A percentile compares a stretch with the other conserved stretches of the same genome.
Conservation (phyloP, 2,329 filamentous ascomycete species). For the Daldinia eschscholtzii region DNA sequence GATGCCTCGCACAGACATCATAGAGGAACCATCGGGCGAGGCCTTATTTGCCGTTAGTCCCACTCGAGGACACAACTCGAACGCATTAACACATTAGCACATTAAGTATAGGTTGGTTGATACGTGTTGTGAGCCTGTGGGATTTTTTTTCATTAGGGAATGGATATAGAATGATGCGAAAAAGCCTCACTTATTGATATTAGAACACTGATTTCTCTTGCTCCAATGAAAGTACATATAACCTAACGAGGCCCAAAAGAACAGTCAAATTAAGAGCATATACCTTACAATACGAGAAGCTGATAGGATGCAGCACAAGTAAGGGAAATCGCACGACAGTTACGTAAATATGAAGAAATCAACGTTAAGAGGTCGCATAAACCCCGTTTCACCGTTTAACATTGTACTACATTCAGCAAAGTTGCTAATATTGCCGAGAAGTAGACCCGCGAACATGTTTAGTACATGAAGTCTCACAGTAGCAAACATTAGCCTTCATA, state of each 20-base stretch:
- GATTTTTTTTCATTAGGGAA: slow-evolving; percentile 9
- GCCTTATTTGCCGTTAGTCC: slow-evolving; percentile 41
- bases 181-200: neutral
- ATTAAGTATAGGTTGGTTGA: slow-evolving; percentile 40
- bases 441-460: slow-evolving; percentile 43
- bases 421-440: neutral
- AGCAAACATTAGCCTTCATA: slow-evolving; percentile 58
- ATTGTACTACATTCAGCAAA: neutral
- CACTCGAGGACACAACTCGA: slow-evolving; percentile 33
- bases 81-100: slow-evolving; percentile 13
- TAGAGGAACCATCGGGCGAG: slow-evolving; percentile 47
- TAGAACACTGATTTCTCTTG: neutral
- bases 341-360: neutral
- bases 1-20: slow-evolving; percentile 47
- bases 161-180: neutral
- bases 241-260: neutral
- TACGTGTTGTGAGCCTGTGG: slow-evolving; percentile 48
- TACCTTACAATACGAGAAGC: neutral
- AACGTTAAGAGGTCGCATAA: neutral
- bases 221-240: neutral
- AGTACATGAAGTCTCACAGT: slow-evolving; percentile 58
- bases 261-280: neutral
- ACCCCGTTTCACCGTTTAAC: neutral
- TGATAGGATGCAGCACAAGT: neutral
- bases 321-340: neutral